Evolutionary conservation across 805 yeast genomes (phyloP).

Genomic region (Saturnispora mendoncae): DNA sequence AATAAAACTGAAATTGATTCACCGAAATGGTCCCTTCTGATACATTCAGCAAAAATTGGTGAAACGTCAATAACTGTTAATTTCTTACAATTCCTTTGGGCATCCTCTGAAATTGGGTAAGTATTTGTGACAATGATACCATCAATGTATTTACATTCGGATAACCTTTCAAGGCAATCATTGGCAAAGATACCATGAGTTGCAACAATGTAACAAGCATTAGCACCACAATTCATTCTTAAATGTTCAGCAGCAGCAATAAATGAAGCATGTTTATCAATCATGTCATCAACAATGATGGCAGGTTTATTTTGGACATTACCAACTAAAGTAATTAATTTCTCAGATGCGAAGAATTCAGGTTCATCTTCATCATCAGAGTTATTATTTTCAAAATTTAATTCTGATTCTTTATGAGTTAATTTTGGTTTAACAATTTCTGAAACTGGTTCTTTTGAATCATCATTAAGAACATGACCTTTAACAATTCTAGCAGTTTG

Average conservation of each 20-base stretch:
- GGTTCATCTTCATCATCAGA: conserved; percentile 88
- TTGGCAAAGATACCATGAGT: conserved; percentile 94
- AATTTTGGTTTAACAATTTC: conserved; percentile 15
- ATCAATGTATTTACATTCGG: conserved; percentile 74
- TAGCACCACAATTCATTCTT: conserved; percentile 93
- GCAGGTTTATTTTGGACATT: conserved; percentile 90
- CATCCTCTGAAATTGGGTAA: conserved; percentile 71
- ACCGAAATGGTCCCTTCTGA: conserved; percentile 97
- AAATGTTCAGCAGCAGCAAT: conserved; percentile 98
- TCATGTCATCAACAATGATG: conserved; percentile 91
- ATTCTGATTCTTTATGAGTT: conserved; percentile 21
- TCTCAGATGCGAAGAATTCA: conserved; percentile 54
- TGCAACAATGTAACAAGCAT: conserved; percentile 79
- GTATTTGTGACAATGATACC: conserved; percentile 93
- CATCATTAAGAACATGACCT: conserved; percentile 95
- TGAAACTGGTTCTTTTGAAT: conserved; percentile 9
- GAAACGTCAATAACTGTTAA: conserved; percentile 86
- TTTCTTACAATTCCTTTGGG: conserved; percentile 51
- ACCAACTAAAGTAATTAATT: conserved; percentile 91
- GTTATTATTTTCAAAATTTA: conserved; percentile 58
- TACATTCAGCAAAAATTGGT: conserved; percentile 94
- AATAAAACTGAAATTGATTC: conserved; percentile 90
- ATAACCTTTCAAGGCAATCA: conserved; percentile 71
- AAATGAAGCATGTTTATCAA: conserved; percentile 88
- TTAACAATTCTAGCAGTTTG: conserved; percentile 94